phyloP scores from a whole-genome alignment of 495 filamentous ascomycete genomes.

The Oidiodendron maius region DNA sequence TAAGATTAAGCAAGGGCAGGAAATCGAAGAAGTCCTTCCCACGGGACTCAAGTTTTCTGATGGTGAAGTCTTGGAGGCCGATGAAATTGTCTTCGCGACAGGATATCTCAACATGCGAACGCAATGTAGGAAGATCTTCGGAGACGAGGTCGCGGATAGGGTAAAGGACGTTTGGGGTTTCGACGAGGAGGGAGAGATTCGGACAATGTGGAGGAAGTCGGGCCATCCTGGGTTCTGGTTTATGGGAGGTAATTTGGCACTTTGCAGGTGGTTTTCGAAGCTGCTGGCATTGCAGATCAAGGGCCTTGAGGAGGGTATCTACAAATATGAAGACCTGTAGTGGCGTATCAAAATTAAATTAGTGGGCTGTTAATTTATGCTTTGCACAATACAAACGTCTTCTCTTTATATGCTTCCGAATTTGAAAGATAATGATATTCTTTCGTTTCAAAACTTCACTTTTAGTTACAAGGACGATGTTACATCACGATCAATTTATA shows the following conservation, averaged over 20 bases:
- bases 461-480: too few relatives aligned
- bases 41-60: constrained; percentile 56
- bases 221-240: constrained; percentile 80
- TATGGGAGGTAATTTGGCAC: constrained; percentile 73
- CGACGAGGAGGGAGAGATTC: constrained; percentile 69
- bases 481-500: too few relatives aligned
- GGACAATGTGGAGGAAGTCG: constrained; percentile 60
- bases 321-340: constrained; percentile 22
- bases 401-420: too few relatives aligned
- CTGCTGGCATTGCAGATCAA: constrained; percentile 74
- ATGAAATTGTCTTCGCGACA: constrained; percentile 79
- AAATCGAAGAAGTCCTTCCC: constrained; percentile 54
- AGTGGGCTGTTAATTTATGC: background rate
- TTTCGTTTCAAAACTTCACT: too few relatives aligned
- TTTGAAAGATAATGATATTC: too few relatives aligned
- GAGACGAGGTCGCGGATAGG: constrained; percentile 60
- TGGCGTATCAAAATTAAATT: background rate
- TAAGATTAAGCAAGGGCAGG: constrained; percentile 65
- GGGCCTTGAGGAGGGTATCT: constrained; percentile 51
- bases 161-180: constrained; percentile 72
- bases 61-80: constrained; percentile 61
- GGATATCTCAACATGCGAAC: constrained; percentile 79
- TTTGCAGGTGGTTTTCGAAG: constrained; percentile 67
- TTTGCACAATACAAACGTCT: too few relatives aligned
- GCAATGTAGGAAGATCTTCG: constrained; percentile 56